These are phyloP conservation scores for Penicillium rolfsii DNA, from an alignment of 2,329 filamentous ascomycete genomes.

Conservation along the genomic window DNA sequence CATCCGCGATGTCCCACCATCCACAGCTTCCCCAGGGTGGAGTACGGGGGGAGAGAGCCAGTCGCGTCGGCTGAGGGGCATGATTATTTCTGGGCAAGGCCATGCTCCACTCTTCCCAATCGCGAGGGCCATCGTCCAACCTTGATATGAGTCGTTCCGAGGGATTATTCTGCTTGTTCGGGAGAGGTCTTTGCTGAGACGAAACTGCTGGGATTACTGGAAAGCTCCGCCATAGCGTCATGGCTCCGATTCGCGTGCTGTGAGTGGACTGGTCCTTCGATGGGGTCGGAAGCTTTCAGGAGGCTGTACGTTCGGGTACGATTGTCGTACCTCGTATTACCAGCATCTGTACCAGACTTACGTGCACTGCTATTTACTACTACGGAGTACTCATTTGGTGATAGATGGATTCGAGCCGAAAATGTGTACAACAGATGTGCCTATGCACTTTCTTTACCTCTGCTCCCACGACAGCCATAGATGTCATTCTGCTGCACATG, in stretches of 20 bases:
- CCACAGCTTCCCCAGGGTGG: conserved; percentile 16
- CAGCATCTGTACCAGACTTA: background rate
- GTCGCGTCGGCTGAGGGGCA: conserved; percentile 5
- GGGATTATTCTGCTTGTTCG: background rate
- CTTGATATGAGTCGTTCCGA: conserved; percentile 2
- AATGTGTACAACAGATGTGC: background rate
- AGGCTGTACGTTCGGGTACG: conserved; percentile 11
- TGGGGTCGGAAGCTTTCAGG: background rate
- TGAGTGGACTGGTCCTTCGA: conserved; percentile 12
- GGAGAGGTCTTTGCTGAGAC: background rate
- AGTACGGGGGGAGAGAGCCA: conserved; percentile 22
- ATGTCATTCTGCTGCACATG: conserved; percentile 12
- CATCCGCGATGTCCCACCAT: background rate
- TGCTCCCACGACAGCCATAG: background rate
- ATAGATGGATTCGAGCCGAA: background rate
- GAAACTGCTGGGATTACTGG: background rate
- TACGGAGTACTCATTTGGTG: too few relatives aligned
- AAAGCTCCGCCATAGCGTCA: conserved; percentile 31
- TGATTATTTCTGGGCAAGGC: background rate
- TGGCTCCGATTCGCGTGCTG: conserved; percentile 8
- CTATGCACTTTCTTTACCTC: background rate
- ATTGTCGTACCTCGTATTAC: conserved; percentile 21
- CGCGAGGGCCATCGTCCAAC: background rate
- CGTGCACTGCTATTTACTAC: background rate
- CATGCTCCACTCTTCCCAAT: conserved; percentile 15